Base-by-base conservation (phyloP, 768 basidiomycete species). In the Lactifluus hygrophoroides region DNA sequence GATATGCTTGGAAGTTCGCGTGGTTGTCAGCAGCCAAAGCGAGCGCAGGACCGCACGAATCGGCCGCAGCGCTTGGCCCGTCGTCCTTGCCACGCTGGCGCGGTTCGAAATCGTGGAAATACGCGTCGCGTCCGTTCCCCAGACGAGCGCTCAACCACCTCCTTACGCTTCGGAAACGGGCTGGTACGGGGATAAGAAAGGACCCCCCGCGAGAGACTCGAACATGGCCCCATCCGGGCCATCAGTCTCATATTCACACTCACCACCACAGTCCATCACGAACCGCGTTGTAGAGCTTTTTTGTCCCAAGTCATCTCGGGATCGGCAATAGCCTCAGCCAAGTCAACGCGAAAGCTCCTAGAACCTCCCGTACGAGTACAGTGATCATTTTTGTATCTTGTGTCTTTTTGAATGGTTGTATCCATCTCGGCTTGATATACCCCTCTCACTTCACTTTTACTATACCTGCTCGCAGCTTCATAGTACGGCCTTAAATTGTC, bases 51-150 rank as follows among this genome's bases (percentile, higher is more conserved):
- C 54, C 11, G 66, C 67, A 3, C 63, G 61, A 34, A 69, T 71
- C 19, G 54, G 62, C 5, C 58, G 67, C 34, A 65, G 57, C 51
- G 69, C 67, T 5, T 71, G 70, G 70, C 3, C 52, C 1, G 37
- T 48, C 16, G 66, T 70, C 32, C 25, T 66, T 11, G 8, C 38
- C 16, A 53, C 56, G 2, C 65, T 70, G 27, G 57, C 64, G 3
- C 61, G 52, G 4, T 69, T 65, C 61, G 70, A 71, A 57, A 64
- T 70, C 46, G 49, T 71, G n/a, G 66, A 69, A 34, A 45, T 71
- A 56, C 47, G 51, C 47, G 37, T 71, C 60, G 35, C 27, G 3
- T 11, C 17, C 2, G 19, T 16, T 16, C 35, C 43, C 52, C 53
- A 51, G 19, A n/a, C 46, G 25, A 35, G 16, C 45, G 27, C 10